Conservation (phyloP, 2,329 filamentous ascomycete species). For the Volutella citrinella region DNA sequence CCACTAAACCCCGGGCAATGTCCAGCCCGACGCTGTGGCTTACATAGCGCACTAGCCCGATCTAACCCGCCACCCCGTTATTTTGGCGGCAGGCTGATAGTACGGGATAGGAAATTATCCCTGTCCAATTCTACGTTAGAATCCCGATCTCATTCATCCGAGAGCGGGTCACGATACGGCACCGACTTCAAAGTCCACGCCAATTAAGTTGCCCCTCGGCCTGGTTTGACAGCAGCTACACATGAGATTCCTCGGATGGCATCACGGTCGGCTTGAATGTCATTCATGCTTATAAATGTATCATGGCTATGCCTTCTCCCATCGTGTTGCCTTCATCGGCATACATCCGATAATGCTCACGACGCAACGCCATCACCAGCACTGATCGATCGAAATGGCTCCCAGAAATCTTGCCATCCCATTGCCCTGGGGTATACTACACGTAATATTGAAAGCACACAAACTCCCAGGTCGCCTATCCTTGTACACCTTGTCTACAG, state of each 20-base stretch:
- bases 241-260: too few relatives aligned
- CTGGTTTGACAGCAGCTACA: too few relatives aligned
- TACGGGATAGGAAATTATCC: conserved; percentile 10
- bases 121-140: neutral
- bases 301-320: too few relatives aligned
- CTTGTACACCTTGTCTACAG: conserved; percentile 8
- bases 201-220: too few relatives aligned
- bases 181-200: conserved; percentile 1
- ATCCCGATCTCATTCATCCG: conserved; percentile 8
- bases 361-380: neutral
- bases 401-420: conserved; percentile 5
- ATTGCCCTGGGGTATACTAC: conserved; percentile 12
- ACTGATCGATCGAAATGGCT: neutral
- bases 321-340: too few relatives aligned
- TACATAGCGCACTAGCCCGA: fast-evolving
- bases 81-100: neutral
- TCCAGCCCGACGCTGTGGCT: too few relatives aligned
- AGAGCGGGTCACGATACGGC: neutral
- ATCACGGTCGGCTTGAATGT: too few relatives aligned
- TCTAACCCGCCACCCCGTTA: conserved; percentile 6
- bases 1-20: too few relatives aligned
- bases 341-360: too few relatives aligned
- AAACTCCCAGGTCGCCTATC: conserved; percentile 9
- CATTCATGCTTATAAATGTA: too few relatives aligned
- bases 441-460: conserved; percentile 13